Percentiles rank a stretch among this genome's conserved stretches.
Evolutionary conservation across 306 rosid species (phyloP).

Genomic region (Ormosia emarginata): DNA sequence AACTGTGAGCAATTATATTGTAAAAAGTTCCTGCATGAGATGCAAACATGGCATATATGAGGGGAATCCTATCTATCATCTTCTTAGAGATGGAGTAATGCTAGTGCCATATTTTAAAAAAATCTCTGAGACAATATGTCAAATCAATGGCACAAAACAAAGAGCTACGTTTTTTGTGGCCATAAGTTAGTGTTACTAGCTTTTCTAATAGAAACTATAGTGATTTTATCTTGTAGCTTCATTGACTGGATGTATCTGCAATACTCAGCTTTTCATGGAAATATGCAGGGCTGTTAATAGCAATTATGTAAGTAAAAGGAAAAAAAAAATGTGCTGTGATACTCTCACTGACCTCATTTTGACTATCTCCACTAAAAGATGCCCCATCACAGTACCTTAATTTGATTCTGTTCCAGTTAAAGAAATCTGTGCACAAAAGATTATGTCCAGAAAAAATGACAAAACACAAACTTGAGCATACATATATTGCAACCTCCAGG

Average conservation of each 20-base stretch:
- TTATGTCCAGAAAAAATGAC: slow-evolving; percentile 7
- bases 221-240: background rate
- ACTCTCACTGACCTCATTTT: slow-evolving; percentile 52
- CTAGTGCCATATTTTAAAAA: background rate
- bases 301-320: background rate
- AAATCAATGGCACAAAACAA: background rate
- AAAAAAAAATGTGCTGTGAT: background rate
- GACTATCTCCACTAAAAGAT: slow-evolving; percentile 74
- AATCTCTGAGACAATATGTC: background rate
- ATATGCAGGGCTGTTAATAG: background rate
- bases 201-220: background rate
- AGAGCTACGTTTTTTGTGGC: background rate
- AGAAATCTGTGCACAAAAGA: slow-evolving; percentile 58
- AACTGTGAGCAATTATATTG: background rate
- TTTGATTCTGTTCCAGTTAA: slow-evolving; percentile 90
- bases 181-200: background rate
- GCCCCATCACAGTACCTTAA: slow-evolving; percentile 91
- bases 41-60: background rate
- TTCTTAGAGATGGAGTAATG: background rate
- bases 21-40: background rate
- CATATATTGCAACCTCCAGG: slow-evolving; percentile 10
- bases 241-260: background rate
- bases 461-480: background rate
- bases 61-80: background rate
- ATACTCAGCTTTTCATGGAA: slow-evolving; percentile 2